Evolutionary conservation across 768 basidiomycete genomes (phyloP).

Genomic region (Strobilomyces confusus): DNA sequence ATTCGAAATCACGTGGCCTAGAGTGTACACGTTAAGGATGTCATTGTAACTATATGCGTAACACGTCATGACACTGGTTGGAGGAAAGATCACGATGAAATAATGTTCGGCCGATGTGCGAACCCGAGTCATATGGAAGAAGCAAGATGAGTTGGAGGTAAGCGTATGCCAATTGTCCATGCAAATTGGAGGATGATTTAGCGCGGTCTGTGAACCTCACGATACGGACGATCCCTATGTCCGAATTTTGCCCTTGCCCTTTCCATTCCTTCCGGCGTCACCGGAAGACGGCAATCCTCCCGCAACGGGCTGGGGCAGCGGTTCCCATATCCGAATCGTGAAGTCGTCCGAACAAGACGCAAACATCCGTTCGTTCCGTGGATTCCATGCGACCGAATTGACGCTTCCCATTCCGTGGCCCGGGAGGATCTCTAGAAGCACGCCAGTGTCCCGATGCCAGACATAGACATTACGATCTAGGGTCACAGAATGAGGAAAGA

Average conservation of each 20-base stretch:
- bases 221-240: slow-evolving; percentile 34
- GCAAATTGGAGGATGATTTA: slow-evolving; percentile 24
- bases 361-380: slow-evolving; percentile 83
- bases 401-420: slow-evolving; percentile 91
- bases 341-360: slow-evolving; percentile 94
- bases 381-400: slow-evolving; percentile 97
- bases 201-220: slow-evolving; percentile 11
- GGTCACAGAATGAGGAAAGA: slow-evolving; percentile 8
- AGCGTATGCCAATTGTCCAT: slow-evolving; percentile 27
- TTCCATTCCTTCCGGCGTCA: slow-evolving; percentile 38
- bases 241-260: slow-evolving; percentile 61
- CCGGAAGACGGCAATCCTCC: slow-evolving; percentile 17
- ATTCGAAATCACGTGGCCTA: slow-evolving; percentile 23
- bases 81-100: slow-evolving; percentile 20
- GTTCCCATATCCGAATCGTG: slow-evolving; percentile 89
- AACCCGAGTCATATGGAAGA: slow-evolving; percentile 19
- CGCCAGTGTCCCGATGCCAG: slow-evolving; percentile 87
- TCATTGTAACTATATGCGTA: slow-evolving; percentile 32
- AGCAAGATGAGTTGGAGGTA: slow-evolving; percentile 27
- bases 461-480: slow-evolving; percentile 91
- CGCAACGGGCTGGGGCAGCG: slow-evolving; percentile 21
- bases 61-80: slow-evolving; percentile 28
- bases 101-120: slow-evolving; percentile 24
- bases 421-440: slow-evolving; percentile 77
- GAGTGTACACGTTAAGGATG: slow-evolving; percentile 26